Evolutionary conservation across 495 filamentous ascomycete genomes (phyloP).

Genomic region (Jackrogersella minutella): DNA sequence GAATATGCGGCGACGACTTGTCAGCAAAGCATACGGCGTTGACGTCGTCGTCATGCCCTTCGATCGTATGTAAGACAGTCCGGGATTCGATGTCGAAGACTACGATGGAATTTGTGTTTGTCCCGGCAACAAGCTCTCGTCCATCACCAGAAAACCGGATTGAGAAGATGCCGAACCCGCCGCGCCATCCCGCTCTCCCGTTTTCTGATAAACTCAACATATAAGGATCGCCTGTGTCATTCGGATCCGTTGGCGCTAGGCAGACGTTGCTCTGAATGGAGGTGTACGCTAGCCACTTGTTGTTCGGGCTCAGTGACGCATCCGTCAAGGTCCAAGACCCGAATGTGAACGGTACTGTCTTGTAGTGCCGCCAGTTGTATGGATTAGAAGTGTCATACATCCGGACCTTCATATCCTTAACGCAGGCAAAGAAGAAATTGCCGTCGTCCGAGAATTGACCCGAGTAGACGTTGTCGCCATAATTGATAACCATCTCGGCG

Average conservation of each 20-base stretch:
- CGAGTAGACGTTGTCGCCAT: conserved; percentile 84
- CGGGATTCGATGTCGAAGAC: conserved; percentile 93
- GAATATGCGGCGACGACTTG: conserved; percentile 85
- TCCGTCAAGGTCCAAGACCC: conserved; percentile 97
- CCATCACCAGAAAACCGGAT: conserved; percentile 94
- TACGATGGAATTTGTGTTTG: conserved; percentile 77
- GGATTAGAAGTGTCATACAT: conserved; percentile 99
- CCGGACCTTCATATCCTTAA: conserved; percentile 90
- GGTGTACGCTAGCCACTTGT: conserved; percentile 86
- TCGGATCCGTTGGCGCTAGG: conserved; percentile 85
- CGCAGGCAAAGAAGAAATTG: conserved; percentile 96
- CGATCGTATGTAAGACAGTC: conserved; percentile 74
- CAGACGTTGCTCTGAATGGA: conserved; percentile 85
- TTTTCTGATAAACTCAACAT: conserved; percentile 70
- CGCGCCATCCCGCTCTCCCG: conserved; percentile 53
- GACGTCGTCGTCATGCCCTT: conserved; percentile 85
- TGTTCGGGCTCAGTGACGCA: conserved; percentile 90
- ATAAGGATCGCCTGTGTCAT: conserved; percentile 77
- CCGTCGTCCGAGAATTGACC: conserved; percentile 97
- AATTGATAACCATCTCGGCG: conserved; percentile 89
- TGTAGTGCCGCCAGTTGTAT: conserved; percentile 95
- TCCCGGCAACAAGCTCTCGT: conserved; percentile 88
- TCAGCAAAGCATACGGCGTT: conserved; percentile 98
- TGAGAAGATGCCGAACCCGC: conserved; percentile 77
- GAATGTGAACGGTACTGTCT: conserved; percentile 83